Base-by-base conservation (phyloP, 2,329 filamentous ascomycete genomes). In the Stemphylium vesicarium region DNA sequence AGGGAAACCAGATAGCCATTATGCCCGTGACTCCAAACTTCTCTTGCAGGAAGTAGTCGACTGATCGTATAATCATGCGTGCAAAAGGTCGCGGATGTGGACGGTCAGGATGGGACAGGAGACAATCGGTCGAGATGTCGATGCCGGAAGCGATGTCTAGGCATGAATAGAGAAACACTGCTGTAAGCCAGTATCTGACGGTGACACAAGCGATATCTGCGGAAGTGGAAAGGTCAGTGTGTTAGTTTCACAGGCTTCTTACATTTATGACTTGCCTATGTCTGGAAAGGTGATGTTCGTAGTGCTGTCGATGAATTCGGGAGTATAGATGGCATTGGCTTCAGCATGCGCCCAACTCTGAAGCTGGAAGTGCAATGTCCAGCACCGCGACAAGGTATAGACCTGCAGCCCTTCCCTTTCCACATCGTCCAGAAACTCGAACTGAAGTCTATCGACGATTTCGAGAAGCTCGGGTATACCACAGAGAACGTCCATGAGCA, bases 401-500 rank as follows among this genome's bases (percentile, higher is more conserved):
- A 58, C 52, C 24, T 52, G 56, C 3, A 60, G 29, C 12, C 41
- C 35, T 20, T 57, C 38, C 38, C 55, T 52, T 6, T 46, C 11
- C 48, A 33, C n/a, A 13, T 43, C 39, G 4, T 54, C 38, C n/a
- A 39, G 38, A 4, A 32, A 29, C 7, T 35, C 43, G 13, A 49
- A 40, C 8, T 43, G 50, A 2, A 70, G 26, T 22, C 38, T 55
- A 36, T 77, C 73, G 1, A 74, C 53, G 1, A 65, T 59, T 50
- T 69, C 68, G 4, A 76, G 50, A 9, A 76, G 50, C 18, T 64
- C 67, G 1, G 74, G 75, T 7, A 76, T 50, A 2, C 62, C 58
- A 7, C 68, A 67, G 8, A 74, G 52, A 11, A 75, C 65, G 49
- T 77, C 74, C 5, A 76, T 47, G 16, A 78, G 60, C 4, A 52